These are phyloP conservation scores for Eucommia ulmoides DNA, from an alignment of 257 asterid genomes.

Conservation along the genomic window DNA sequence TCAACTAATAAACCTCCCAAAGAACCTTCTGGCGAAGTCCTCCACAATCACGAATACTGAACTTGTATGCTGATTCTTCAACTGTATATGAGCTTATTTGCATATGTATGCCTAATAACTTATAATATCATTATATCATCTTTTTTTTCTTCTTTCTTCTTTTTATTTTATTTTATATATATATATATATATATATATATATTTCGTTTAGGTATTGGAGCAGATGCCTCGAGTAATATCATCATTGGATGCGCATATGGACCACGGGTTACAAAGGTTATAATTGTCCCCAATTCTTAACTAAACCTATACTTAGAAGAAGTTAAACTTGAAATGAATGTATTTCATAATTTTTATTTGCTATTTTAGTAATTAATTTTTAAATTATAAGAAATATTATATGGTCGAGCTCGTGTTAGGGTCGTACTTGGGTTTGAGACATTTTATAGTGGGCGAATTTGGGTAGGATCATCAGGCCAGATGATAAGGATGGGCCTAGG, in stretches of 20 bases:
- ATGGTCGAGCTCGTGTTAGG: no score
- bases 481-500: no score
- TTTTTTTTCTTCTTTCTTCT: conserved; percentile 7
- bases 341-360: no score
- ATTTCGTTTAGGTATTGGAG: conserved; percentile 40
- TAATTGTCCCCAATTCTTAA: neutral
- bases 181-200: no score
- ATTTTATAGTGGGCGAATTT: no score
- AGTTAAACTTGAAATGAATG: no score
- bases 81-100: neutral
- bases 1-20: conserved; percentile 60
- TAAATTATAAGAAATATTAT: no score
- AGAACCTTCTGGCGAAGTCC: conserved; percentile 58
- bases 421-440: no score
- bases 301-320: no score
- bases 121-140: conserved; percentile 9
- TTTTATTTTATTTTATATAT: no score
- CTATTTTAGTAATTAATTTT: no score
- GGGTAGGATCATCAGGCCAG: no score
- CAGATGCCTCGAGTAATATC: conserved; percentile 74
- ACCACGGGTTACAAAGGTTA: conserved; percentile 58
- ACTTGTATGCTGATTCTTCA: conserved; percentile 23
- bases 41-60: conserved; percentile 55
- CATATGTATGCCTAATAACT: neutral
- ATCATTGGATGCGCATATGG: conserved; percentile 65